Conservation (phyloP, 1,139 yeast species). For the Hanseniaspora gamundiae region DNA sequence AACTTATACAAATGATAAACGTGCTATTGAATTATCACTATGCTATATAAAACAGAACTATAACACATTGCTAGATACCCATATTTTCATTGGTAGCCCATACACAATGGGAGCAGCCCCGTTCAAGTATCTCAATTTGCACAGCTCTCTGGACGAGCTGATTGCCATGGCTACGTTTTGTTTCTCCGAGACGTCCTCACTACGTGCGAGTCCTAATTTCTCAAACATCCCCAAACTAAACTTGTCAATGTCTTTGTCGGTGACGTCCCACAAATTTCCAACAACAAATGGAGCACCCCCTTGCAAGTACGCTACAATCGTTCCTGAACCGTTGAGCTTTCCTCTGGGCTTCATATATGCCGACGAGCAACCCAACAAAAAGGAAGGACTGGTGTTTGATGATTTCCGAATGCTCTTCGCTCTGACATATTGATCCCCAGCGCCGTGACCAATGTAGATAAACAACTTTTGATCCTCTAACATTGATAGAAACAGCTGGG, state of each 20-base stretch:
- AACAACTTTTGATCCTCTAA: constrained; percentile 40
- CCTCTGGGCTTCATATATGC: constrained; percentile 55
- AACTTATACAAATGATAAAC: neutral
- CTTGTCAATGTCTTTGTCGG: constrained; percentile 85
- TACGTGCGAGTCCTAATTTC: constrained; percentile 43
- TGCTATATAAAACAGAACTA: neutral
- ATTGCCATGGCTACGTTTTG: constrained; percentile 38
- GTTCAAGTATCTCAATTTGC: constrained; percentile 54
- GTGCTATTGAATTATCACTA: neutral
- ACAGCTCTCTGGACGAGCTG: constrained; percentile 42
- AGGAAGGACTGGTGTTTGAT: constrained; percentile 46
- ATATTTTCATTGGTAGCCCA: constrained; percentile 46
- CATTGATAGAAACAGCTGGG: constrained; percentile 32
- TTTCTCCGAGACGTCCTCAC: constrained; percentile 7
- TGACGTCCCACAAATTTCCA: constrained; percentile 92
- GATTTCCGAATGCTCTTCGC: constrained; percentile 36
- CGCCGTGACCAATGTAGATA: constrained; percentile 88
- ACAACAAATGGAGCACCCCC: constrained; percentile 78
- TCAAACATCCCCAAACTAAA: constrained; percentile 51
- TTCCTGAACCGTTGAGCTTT: constrained; percentile 61
- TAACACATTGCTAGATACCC: neutral
- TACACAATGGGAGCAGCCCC: constrained; percentile 78
- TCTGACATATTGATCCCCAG: constrained; percentile 74
- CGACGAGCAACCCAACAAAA: constrained; percentile 88
- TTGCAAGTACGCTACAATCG: constrained; percentile 57